Evolutionary conservation across 1,284 basidiomycete species (phyloP), one percentile per base, ranked within the genome.

Genomic region (Fomitopsis palustris): DNA sequence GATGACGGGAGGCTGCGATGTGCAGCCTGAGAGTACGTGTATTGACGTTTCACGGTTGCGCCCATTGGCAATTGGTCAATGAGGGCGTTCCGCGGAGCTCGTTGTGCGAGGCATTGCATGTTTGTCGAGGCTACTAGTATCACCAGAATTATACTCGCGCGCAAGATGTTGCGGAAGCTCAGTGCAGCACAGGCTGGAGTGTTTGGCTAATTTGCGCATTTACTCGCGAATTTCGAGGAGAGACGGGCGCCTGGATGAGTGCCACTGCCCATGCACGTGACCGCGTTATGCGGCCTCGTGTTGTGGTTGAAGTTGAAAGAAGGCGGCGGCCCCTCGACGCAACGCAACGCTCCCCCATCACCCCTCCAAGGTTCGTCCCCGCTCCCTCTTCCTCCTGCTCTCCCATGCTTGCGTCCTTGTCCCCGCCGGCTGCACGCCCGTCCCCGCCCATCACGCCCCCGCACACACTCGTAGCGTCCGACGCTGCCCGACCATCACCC

Each of bases 401-500:
- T 43, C 35, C 29, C 42, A 55, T 57, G 54, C 45, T 41, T 4
- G 35, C 31, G 23, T 57, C 60, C 8, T 47, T 55, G 12, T 53
- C 60, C 3, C 49, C 49, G 8, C 41, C 35, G 17, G 21, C 54
- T 9, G 29, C 43, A 6, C 54, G 35, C 23, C n/a, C 56, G 5
- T 56, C 52, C 14, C 56, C 60, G 9, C 56, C 60, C 14, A 53
- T 55, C 39, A 55, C 56, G 1, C 56, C 60, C 23, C 56, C 60
- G 27, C 60, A 49, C 33, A 57, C 53, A 1, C 41, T 39, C 33
- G 39, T 43, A 9, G 16, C 42, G 39, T 37, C 35, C 7, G 56
- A 55, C 33, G 38, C 25, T 25, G 25, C n/a, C 9, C 35, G 47
- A 1, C 51, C 53, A 9, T 66, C 67, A 4, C 67, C 67, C 7